Evolutionary conservation across 305 asterid species (phyloP).

Genomic region (Fraxinus baroniana): DNA sequence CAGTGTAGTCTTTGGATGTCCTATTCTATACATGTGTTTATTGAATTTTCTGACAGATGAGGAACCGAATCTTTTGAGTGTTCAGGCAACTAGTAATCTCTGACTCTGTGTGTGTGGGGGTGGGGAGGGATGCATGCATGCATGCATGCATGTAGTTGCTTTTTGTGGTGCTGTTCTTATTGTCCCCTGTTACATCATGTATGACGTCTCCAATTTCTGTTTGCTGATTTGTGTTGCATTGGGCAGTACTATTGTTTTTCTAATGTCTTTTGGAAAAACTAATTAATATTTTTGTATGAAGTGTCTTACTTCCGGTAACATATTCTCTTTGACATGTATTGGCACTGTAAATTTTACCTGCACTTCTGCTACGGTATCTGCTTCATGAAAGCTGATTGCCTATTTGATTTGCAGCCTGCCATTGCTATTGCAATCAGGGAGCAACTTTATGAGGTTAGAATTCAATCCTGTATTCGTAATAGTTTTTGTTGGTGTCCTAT

Average conservation of each 20-base stretch:
- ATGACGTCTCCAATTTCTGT: background rate
- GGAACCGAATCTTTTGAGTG: too few relatives aligned
- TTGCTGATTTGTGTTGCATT: background rate
- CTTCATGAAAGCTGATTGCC: slow-evolving; percentile 16
- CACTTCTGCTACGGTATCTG: slow-evolving; percentile 1
- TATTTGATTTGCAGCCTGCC: slow-evolving; percentile 73
- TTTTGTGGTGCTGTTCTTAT: background rate
- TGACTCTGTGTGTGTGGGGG: too few relatives aligned
- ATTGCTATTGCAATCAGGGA: slow-evolving; percentile 88
- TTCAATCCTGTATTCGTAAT: background rate
- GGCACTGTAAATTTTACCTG: background rate
- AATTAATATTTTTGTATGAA: background rate
- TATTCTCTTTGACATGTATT: background rate
- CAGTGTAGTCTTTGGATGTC: too few relatives aligned
- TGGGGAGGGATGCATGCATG: too few relatives aligned
- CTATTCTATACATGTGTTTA: too few relatives aligned
- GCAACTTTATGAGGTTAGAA: slow-evolving; percentile 87
- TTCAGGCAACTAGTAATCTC: too few relatives aligned
- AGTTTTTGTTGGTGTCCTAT: background rate
- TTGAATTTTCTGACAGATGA: too few relatives aligned
- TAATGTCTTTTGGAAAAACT: background rate
- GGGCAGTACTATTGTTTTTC: background rate
- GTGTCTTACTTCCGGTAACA: background rate
- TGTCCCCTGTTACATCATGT: background rate
- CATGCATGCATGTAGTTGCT: background rate